These are phyloP conservation scores for Alternaria conjuncta DNA, from an alignment of 2,329 filamentous ascomycete genomes.

Conservation along the genomic window DNA sequence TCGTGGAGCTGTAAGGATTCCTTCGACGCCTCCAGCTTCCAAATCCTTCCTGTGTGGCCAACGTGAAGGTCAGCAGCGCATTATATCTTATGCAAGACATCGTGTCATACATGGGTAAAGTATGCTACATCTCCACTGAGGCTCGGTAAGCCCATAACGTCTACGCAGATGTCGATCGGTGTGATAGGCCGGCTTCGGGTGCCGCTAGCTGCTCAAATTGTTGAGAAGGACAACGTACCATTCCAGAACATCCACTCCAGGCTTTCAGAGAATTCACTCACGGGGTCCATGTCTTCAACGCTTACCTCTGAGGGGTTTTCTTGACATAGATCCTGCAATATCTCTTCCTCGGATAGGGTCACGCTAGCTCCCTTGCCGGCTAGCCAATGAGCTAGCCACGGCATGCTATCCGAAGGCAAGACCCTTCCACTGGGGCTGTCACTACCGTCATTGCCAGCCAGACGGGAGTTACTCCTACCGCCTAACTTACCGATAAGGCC, in stretches of 20 bases:
- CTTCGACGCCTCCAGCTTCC: not conserved
- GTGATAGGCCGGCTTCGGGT: conserved; percentile 1
- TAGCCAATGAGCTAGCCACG: not conserved
- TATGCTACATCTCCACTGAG: conserved; percentile 5
- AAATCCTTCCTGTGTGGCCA: conserved; percentile 1
- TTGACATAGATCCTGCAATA: not conserved
- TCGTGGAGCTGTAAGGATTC: conserved; percentile 2
- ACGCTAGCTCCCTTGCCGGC: not conserved
- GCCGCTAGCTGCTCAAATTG: not conserved
- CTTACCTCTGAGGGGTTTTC: not conserved
- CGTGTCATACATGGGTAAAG: conserved; percentile 7
- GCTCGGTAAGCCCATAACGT: conserved; percentile 2
- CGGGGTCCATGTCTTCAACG: not conserved
- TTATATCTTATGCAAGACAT: conserved; percentile 12
- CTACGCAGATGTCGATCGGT: not conserved
- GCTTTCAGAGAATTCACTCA: not conserved
- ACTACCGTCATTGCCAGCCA: not conserved
- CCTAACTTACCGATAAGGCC: not conserved
- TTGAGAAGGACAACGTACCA: not conserved
- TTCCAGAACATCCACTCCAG: not conserved
- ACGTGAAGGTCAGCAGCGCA: conserved; percentile 5
- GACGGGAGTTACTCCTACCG: not conserved
- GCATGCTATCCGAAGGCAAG: conserved; percentile 4
- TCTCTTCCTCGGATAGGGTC: not conserved
- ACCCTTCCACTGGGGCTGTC: not conserved